phyloP scores from a whole-genome alignment of 2,329 filamentous ascomycete genomes.

The Ophiostoma tasmaniense region DNA sequence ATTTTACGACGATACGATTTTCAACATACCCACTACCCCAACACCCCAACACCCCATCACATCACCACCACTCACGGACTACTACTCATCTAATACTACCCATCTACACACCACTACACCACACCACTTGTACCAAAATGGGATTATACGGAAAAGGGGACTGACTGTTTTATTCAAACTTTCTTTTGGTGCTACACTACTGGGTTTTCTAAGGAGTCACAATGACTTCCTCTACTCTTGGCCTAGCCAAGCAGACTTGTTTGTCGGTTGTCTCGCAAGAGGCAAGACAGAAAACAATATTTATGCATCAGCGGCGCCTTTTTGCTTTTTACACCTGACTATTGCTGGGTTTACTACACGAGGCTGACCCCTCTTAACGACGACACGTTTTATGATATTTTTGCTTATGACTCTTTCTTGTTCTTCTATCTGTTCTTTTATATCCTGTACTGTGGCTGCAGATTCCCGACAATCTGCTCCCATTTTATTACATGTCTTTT shows the following conservation, averaged over 20 bases:
- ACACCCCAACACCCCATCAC: neutral
- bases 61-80: neutral
- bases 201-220: neutral
- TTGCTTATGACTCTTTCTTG: conserved; percentile 19
- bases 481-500: neutral
- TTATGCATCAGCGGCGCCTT: neutral
- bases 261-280: neutral
- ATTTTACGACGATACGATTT: conserved; percentile 7
- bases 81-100: conserved; percentile 4
- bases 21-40: neutral
- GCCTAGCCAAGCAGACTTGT: neutral
- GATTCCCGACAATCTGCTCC: neutral
- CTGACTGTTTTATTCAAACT: conserved; percentile 1
- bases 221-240: neutral
- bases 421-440: conserved; percentile 6
- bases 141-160: conserved; percentile 1
- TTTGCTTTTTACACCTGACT: neutral
- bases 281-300: neutral
- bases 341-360: neutral
- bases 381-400: conserved; percentile 20
- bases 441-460: neutral
- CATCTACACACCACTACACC: neutral
- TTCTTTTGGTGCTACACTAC: conserved; percentile 10
- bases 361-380: conserved; percentile 12
- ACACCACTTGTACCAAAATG: conserved; percentile 10